phyloP scores from a whole-genome alignment of 768 basidiomycete species.

The Lactarius trivialis region DNA sequence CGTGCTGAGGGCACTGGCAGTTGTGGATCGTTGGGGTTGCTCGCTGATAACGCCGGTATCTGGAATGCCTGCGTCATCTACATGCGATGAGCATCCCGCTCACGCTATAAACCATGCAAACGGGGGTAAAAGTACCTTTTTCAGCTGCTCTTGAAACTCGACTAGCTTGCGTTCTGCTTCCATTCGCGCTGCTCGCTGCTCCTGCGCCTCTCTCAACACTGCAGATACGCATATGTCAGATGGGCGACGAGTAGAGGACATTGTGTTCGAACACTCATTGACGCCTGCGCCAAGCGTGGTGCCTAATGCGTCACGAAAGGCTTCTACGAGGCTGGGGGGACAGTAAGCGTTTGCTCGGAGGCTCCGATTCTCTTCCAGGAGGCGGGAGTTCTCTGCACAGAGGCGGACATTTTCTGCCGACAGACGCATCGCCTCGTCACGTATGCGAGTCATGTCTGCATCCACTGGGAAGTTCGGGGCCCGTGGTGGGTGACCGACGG shows the following conservation, averaged over 20 bases:
- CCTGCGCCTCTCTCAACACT: constrained; percentile 22
- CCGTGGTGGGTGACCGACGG: constrained; percentile 3
- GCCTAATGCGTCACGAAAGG: constrained; percentile 19
- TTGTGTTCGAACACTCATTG: constrained; percentile 14
- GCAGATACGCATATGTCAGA: not conserved
- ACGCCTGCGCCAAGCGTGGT: constrained; percentile 19
- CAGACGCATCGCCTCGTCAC: constrained; percentile 20
- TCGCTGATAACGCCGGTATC: constrained; percentile 4
- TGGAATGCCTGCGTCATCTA: constrained; percentile 25
- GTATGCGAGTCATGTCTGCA: constrained; percentile 14
- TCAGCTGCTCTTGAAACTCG: constrained; percentile 52
- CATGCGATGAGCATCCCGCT: not conserved
- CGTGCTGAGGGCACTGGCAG: constrained; percentile 20
- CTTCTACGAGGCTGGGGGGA: constrained; percentile 19
- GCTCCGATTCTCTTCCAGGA: constrained; percentile 19
- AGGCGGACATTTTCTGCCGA: constrained; percentile 23
- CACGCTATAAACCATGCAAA: constrained; percentile 8
- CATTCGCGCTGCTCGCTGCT: constrained; percentile 36
- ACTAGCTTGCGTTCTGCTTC: constrained; percentile 38
- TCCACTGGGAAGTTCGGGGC: constrained; percentile 7
- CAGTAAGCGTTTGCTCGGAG: constrained; percentile 16
- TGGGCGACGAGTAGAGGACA: not conserved
- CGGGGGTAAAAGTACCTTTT: constrained; percentile 48
- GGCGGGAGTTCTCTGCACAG: constrained; percentile 18
- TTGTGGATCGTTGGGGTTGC: constrained; percentile 8